Conservation (phyloP, 352 stramenopile species). For the Nothophytophthora sp. region DNA sequence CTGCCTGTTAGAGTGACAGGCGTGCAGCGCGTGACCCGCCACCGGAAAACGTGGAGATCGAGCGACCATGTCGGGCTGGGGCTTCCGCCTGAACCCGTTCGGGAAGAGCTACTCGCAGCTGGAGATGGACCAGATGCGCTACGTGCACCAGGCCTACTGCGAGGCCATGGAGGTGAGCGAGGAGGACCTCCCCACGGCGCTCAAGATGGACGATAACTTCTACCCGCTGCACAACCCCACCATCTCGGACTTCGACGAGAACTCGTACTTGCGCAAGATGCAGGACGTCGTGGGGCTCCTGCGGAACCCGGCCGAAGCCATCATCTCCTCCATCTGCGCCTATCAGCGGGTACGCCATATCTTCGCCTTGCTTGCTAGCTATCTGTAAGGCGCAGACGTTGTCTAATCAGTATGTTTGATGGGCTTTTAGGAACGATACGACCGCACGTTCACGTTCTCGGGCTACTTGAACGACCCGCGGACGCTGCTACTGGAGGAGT, state of each 20-base stretch:
- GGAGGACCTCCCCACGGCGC: constrained; percentile 77
- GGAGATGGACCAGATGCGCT: constrained; percentile 85
- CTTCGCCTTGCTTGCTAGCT: neutral
- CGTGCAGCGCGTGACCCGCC: too few species aligned
- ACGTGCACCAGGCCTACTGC: constrained; percentile 85
- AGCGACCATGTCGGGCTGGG: constrained; percentile 71
- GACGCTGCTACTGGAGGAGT: constrained; percentile 82
- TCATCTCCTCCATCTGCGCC: constrained; percentile 86
- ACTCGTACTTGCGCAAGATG: constrained; percentile 90
- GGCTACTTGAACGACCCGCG: constrained; percentile 86
- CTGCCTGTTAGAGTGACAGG: too few species aligned
- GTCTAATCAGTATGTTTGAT: constrained; percentile 4
- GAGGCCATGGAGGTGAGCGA: constrained; percentile 83
- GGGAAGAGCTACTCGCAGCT: constrained; percentile 84
- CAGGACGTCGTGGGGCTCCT: constrained; percentile 81
- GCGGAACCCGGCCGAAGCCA: constrained; percentile 78
- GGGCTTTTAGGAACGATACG: constrained; percentile 71
- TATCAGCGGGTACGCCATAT: constrained; percentile 54
- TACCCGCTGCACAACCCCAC: constrained; percentile 76
- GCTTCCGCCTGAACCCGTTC: constrained; percentile 83
- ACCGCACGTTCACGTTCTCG: constrained; percentile 71
- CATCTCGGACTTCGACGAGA: constrained; percentile 84
- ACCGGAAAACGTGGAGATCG: neutral
- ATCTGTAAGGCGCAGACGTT: constrained; percentile 1
- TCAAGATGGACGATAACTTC: constrained; percentile 88